Evolutionary conservation across 495 filamentous ascomycete species (phyloP).

Genomic region (Elaphomyces granulatus): DNA sequence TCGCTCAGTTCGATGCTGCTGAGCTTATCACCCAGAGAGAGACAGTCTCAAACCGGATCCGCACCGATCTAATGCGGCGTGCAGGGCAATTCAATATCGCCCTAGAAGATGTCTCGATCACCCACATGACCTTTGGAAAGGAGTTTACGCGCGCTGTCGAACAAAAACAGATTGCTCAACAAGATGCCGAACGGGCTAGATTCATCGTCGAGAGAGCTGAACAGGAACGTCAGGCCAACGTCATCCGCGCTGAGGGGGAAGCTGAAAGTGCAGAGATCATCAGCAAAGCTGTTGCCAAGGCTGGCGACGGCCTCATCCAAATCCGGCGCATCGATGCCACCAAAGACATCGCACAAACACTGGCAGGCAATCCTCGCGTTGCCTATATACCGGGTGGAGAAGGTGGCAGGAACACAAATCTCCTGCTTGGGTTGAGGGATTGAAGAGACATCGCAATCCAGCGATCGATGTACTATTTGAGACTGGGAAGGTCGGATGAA

Average conservation of each 20-base stretch:
- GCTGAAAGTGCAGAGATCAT: conserved; percentile 94
- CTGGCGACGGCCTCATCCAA: conserved; percentile 82
- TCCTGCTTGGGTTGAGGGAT: conserved; percentile 45
- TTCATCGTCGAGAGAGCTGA: conserved; percentile 99
- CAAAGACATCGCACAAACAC: conserved; percentile 84
- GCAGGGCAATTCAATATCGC: conserved; percentile 99
- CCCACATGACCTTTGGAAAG: conserved; percentile 99
- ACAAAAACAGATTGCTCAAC: conserved; percentile 99
- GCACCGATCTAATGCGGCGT: conserved; percentile 83
- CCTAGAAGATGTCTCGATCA: conserved; percentile 97
- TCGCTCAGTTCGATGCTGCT: conserved; percentile 97
- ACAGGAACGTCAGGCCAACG: conserved; percentile 96
- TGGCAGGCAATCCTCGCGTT: conserved; percentile 86
- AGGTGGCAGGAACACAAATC: conserved; percentile 46
- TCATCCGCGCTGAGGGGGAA: conserved; percentile 95
- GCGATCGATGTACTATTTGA: no score
- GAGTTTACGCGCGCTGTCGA: conserved; percentile 98
- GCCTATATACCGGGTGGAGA: conserved; percentile 77
- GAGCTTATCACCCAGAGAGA: conserved; percentile 99
- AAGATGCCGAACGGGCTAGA: conserved; percentile 90
- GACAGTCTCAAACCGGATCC: conserved; percentile 90
- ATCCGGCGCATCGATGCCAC: conserved; percentile 95
- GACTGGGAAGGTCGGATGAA: no score
- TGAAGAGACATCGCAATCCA: no score
- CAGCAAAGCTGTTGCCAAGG: conserved; percentile 76